Conservation (phyloP, 108 stramenopile species). For the Fistulifera pelliculosa region DNA sequence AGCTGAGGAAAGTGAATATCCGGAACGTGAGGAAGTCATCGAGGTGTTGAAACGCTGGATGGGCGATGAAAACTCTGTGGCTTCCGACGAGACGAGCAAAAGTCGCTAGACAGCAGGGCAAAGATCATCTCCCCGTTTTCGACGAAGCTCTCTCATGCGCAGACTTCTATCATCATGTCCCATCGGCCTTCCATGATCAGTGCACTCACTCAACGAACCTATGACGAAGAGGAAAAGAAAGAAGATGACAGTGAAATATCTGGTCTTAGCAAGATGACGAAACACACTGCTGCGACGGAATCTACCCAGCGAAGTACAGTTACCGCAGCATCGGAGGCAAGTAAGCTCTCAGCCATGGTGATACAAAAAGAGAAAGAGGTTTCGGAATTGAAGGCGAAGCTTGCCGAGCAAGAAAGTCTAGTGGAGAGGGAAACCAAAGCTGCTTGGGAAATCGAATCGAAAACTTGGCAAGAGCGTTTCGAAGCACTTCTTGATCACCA, state of each 20-base stretch:
- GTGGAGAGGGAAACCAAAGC: neutral
- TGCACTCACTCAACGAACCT: neutral
- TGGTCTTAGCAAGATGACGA: neutral
- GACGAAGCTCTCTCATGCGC: too few species aligned
- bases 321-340: neutral
- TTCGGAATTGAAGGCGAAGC: conserved; percentile 8
- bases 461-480: neutral
- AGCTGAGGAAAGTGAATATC: conserved; percentile 56
- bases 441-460: neutral
- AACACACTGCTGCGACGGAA: too few species aligned
- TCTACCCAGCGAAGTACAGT: neutral
- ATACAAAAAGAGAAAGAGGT: conserved; percentile 6
- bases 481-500: conserved; percentile 1
- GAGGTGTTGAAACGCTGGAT: conserved; percentile 28
- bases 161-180: too few species aligned
- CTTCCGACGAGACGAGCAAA: neutral
- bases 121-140: too few species aligned
- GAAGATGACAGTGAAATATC: neutral
- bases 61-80: conserved; percentile 7
- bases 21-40: conserved; percentile 34
- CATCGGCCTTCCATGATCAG: neutral
- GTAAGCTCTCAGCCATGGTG: neutral
- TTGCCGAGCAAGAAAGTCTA: conserved; percentile 1
- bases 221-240: neutral
- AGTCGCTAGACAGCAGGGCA: neutral